Base-by-base conservation (phyloP, 2,329 filamentous ascomycete species). In the Fusarium sambucinum region DNA sequence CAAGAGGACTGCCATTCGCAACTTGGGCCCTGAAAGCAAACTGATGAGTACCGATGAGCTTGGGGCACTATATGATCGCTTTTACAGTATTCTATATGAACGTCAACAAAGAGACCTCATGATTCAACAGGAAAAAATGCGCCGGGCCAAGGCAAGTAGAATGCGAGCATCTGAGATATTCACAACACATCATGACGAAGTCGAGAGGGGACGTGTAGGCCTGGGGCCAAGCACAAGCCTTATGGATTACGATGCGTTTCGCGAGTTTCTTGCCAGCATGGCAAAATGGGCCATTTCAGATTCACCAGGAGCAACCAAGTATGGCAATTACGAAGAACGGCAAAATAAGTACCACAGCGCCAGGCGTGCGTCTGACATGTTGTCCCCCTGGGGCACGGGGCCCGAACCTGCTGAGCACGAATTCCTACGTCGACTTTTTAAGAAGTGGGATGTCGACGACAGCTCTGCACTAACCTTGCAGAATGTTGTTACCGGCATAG, bases 211-310 rank as follows among this genome's bases (percentile, higher is more conserved):
- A 1, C 88, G 95, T 53, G 93, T 97, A 19, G 95, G 93, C 1
- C 85, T 97, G 2, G 95, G 94, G 0, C 91, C 93, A 9, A 97
- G 93, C 78, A 93, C 93, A 16, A 96, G 91, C 29, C 85, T 94
- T 70, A 99, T 99, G 96, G 94, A 98, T 78, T 99, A 98, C 75
- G 93, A 97, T 78, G 94, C 92, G 3, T 99, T 98, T 80, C 86
- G 95, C 59, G 94, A 98, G 74, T 98, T 99, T 73, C 83, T 99
- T 44, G 94, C 96, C 6, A 90, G 89, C 46, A 92, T 97, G 72
- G 88, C 94, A 2, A 95, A 90, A 81, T 99, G 96, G 96, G 96
- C 96, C 3, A 90, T 97, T 29, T 92, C 93, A 1, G 96, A 98
- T 77, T 90, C 92, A 1, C 93, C 93, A 6, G 84, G 86, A 88